phyloP scores from a whole-genome alignment of 495 filamentous ascomycete genomes.

The Penicillium herquei region DNA sequence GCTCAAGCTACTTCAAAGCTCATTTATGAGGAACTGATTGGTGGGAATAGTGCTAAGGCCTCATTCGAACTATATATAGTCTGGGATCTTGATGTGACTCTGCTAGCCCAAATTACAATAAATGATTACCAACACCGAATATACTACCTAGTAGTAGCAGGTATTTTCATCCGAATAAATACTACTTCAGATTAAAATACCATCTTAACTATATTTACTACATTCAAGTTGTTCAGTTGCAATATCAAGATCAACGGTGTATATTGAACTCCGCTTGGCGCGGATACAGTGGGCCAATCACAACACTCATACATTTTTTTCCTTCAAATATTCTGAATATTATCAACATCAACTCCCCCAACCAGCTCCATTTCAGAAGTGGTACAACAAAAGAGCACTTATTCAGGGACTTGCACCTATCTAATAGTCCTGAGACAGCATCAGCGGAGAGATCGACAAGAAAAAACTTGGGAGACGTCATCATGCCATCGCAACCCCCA shows the following conservation, averaged over 20 bases:
- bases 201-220: too few relatives aligned
- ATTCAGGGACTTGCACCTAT: neutral
- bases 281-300: slow-evolving; percentile 27
- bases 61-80: too few relatives aligned
- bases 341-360: neutral
- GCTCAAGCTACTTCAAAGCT: too few relatives aligned
- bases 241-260: neutral
- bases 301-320: slow-evolving; percentile 33
- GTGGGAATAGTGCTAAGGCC: too few relatives aligned
- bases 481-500: slow-evolving; percentile 49
- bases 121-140: too few relatives aligned
- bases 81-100: too few relatives aligned
- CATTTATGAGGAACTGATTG: too few relatives aligned
- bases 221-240: neutral
- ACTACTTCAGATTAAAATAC: too few relatives aligned
- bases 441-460: neutral
- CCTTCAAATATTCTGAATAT: slow-evolving; percentile 16
- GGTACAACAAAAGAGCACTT: neutral
- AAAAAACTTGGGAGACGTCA: slow-evolving; percentile 4
- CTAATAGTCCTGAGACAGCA: neutral
- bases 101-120: too few relatives aligned
- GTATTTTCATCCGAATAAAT: too few relatives aligned
- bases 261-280: slow-evolving; percentile 6
- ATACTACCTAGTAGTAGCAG: too few relatives aligned
- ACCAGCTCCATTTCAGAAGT: neutral